Base-by-base conservation (phyloP, 2,329 filamentous ascomycete species). In the Polytolypa hystricis region DNA sequence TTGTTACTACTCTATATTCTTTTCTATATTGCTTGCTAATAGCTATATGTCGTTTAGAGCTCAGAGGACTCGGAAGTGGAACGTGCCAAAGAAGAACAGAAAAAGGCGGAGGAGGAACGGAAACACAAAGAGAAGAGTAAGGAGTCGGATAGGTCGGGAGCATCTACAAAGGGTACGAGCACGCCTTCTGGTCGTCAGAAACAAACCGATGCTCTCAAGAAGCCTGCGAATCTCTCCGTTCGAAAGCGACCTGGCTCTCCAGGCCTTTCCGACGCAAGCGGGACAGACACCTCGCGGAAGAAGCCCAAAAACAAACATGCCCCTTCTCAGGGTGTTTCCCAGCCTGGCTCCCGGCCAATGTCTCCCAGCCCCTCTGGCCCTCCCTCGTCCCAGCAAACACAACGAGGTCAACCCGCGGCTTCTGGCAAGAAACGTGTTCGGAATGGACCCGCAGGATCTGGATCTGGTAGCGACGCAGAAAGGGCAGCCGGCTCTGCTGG, bases 201-300 rank as follows among this genome's bases (percentile, higher is more conserved):
- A 46, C 64, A 69, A 44, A 56, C 53, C 4, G 69, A 76, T 47
- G 51, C 67, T 11, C 49, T 66, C 37, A 73, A 72, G 50, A 71
- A 70, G 44, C 52, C 55, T 3, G 53, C 72, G 20, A 58, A 66
- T 8, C 28, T 17, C 17, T 52, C 62, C 4, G 75, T 69, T 20
- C 72, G 89, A 35, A 95, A 95, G 64, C 79, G 89, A 19, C 73
- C 84, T 20, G 85, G 86, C 12, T 94, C 86, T 11, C 85, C 87
- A 3, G 81, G 87, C 45, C 70, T 83, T 20, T 95, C 86, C 2
- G 89, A 96, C 55, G 85, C 85, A 7, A 93, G 85, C 55, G 89
- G 85, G 36, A 93, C 87, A 48, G 89, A 96, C 56, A 89, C 84
- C 1, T 76, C 79, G 16, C 80, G 81, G 46, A 86, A 91, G 62